These are phyloP conservation scores for Salix suchowensis DNA, from an alignment of 345 rosid species.

Conservation along the genomic window DNA sequence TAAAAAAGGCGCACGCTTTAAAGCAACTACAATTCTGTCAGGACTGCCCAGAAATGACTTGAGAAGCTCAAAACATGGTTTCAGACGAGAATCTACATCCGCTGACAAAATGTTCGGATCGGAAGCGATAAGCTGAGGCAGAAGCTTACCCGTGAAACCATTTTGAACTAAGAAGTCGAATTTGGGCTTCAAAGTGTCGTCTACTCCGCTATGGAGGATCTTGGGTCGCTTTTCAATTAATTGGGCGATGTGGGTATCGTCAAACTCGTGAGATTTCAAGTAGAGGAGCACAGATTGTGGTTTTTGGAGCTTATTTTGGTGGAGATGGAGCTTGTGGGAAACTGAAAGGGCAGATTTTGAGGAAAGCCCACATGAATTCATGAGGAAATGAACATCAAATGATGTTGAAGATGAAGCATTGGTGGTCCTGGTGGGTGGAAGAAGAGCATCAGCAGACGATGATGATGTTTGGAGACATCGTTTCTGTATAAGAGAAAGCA, in stretches of 20 bases:
- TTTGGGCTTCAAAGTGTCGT: conserved; percentile 16
- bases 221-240: conserved; percentile 2
- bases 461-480: too few species aligned
- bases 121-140: conserved; percentile 2
- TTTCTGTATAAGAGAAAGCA: too few species aligned
- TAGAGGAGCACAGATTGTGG: conserved; percentile 10
- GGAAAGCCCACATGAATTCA: conserved; percentile 5
- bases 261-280: conserved; percentile 16
- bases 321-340: conserved; percentile 4
- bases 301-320: background rate
- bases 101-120: background rate
- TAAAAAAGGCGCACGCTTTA: too few species aligned
- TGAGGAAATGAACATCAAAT: conserved; percentile 3
- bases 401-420: background rate
- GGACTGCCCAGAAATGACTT: background rate
- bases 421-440: too few species aligned
- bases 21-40: too few species aligned
- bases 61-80: conserved; percentile 8
- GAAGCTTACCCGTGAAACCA: conserved; percentile 8
- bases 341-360: conserved; percentile 5
- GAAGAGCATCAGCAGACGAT: too few species aligned
- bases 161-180: conserved; percentile 10
- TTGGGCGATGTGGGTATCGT: conserved; percentile 10
- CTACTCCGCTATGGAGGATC: conserved; percentile 7
- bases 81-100: background rate